Evolutionary conservation across 805 yeast species (phyloP), one percentile per base, ranked within the genome.

Genomic region (Lachancea kluyveri): DNA sequence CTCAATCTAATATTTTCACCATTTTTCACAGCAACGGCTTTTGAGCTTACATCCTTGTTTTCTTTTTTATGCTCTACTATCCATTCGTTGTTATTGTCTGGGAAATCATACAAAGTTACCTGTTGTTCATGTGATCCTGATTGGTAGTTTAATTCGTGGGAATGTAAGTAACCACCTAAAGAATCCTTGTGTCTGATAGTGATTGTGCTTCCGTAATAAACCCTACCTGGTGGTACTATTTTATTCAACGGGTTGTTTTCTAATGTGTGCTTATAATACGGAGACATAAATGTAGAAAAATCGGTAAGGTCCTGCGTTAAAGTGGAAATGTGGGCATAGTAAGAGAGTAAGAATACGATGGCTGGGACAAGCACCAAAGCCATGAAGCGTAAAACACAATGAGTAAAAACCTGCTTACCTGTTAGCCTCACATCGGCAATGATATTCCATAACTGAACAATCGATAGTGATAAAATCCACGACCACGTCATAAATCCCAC

Each of bases 161-260:
- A 82, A 55, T 86, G 94, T 40, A 90, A 61, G 53, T 85, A 90
- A 1, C 79, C 79, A 13, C 92, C 94, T 32, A 75, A 50, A 1
- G 84, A 74, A 33, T 72, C 68, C 17, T 60, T 50, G 54, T 90
- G 95, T 41, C 90, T 78, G 19, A 90, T 42, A 12, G 83, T 72
- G 15, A 90, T 67, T 0, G 73, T 65, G 27, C 88, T 73, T 8
- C 95, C 96, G 54, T 63, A 77, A 7, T 77, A 70, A 1, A 88
- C 76, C 24, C 74, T 76, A n/a, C 77, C 76, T 13, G 86, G 79
- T 23, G 37, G 39, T n/a, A n/a, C n/a, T n/a, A n/a, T n/a, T n/a
- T n/a, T n/a, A n/a, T n/a, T n/a, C n/a, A n/a, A n/a, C 12, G 31
- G 59, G 36, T 63, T 42, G 13, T 48, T 47, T 30, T 64, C 60